Evolutionary conservation across 306 rosid genomes (phyloP), one percentile per base, ranked within the genome.

Genomic region (Arachis hypogaea): DNA sequence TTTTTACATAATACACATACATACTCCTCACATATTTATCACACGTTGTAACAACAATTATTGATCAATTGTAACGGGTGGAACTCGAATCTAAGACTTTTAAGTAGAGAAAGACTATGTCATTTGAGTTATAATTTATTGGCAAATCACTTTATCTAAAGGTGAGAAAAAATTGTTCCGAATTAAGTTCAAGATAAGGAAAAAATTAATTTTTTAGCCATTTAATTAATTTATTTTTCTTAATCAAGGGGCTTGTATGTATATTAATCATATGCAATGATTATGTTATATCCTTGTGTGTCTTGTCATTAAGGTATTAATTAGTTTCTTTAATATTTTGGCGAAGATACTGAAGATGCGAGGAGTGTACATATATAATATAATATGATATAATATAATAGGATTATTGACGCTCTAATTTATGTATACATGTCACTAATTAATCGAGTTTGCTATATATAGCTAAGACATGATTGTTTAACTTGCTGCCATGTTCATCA

Each of bases 401-500:
- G 55, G 50, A 57, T 57, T 57, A 57, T 22, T 22, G 28, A 57
- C 38, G 1, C 36, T 22, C 61, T 57, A 4, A 57, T 57, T 80
- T 51, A 56, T 45, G 9, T 6, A 68, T 74, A 1, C 46, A 5
- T 43, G 68, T 69, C 45, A 16, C 69, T 63, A 44, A 70, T 68
- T 62, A 38, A 61, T 45, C 42, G 55, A 60, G 11, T 76, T 68
- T 45, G 30, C 60, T 9, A 68, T 68, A 45, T 38, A 43, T 49
- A 28, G 9, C 45, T 30, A 33, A 33, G 38, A 33, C 38, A 59
- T 44, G 6, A 7, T 7, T 46, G 12, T 38, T 33, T 38, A 66
- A 11, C 64, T 43, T 81, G 76, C 56, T 64, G 63, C 81, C 76
- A 81, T 65, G 51, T 71, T 29, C 63, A 66, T 65, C 4, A 38